phyloP scores from a whole-genome alignment of 768 basidiomycete genomes.

The Rhodotorula graminis region DNA sequence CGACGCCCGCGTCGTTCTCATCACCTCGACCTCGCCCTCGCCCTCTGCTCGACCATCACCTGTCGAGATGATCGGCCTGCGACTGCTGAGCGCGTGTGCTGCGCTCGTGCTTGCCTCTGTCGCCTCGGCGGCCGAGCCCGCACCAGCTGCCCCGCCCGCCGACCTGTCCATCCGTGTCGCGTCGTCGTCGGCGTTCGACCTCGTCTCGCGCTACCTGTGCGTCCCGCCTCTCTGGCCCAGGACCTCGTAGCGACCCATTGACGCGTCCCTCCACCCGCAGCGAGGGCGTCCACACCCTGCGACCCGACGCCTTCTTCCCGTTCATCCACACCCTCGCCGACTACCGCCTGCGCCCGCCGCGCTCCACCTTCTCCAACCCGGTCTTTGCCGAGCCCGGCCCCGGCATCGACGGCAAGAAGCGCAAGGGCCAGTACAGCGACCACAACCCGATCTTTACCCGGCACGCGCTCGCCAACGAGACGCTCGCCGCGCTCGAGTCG shows the following conservation, averaged over 20 bases:
- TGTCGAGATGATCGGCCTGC: background rate
- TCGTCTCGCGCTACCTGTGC: conserved; percentile 16
- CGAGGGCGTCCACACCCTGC: conserved; percentile 7
- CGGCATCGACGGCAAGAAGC: conserved; percentile 12
- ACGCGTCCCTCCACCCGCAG: background rate
- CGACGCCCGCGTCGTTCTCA: background rate
- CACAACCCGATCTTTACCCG: conserved; percentile 33
- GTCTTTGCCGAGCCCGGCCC: background rate
- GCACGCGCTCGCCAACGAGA: conserved; percentile 14
- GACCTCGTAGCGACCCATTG: background rate
- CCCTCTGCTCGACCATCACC: background rate
- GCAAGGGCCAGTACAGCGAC: conserved; percentile 7
- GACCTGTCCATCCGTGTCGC: conserved; percentile 3
- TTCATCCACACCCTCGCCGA: conserved; percentile 7
- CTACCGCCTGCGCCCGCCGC: background rate
- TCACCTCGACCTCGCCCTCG: background rate
- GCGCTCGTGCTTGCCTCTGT: background rate
- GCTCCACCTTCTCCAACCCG: background rate
- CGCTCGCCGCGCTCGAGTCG: conserved; percentile 17
- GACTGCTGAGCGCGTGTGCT: background rate
- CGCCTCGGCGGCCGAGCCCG: background rate
- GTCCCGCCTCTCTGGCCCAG: background rate
- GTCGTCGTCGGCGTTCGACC: background rate
- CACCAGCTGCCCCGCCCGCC: background rate
- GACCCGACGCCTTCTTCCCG: conserved; percentile 13